Base-by-base conservation (phyloP, 768 basidiomycete genomes). In the Mycena galopus region DNA sequence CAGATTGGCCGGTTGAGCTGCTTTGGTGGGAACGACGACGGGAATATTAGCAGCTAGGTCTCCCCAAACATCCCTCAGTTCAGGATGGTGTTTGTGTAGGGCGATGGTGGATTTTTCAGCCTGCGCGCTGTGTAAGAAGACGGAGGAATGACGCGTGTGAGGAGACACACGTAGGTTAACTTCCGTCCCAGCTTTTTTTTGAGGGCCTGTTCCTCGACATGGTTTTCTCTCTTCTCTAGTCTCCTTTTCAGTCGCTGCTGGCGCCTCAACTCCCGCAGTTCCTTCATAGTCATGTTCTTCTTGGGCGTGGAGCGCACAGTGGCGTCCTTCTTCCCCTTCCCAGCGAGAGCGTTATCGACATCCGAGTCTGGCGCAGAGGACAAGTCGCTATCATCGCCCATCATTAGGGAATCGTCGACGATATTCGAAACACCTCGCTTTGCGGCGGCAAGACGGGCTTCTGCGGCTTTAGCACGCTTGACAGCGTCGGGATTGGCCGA, bases 51-150 rank as follows among this genome's bases (percentile, higher is more conserved):
- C 84, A 78, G 93, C 89, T 10, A 98, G 81, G 77, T 98, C 92
- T 29, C 95, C 95, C 97, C 97, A 98, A 42, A 95, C 92, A 80
- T 92, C 88, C 67, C 81, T 84, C 37, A 98, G 88, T 77, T 97
- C 96, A 2, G 93, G 91, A 78, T 97, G 97, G 78, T 93, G 85
- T 76, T 83, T 88, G 29, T 87, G 84, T 33, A 96, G 80, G 17
- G 90, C 88, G 44, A 94, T 76, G 7, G 90, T 86, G 1, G 89
- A 85, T 77, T 88, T 94, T 81, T 96, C 94, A 9, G 93, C 90
- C 94, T 96, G 62, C 5, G 61, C 14, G 71, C n/a, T 42, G 27
- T 75, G 21, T 71, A 47, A 73, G 71, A 23, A 78, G 17, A 66
- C 3, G 37, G n/a, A 71, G 6, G 32, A 7, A 47, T 25, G 17